Percentiles rank a stretch among this genome's conserved stretches.
phyloP scores from a whole-genome alignment of 495 filamentous ascomycete genomes.

The Talaromyces liani region DNA sequence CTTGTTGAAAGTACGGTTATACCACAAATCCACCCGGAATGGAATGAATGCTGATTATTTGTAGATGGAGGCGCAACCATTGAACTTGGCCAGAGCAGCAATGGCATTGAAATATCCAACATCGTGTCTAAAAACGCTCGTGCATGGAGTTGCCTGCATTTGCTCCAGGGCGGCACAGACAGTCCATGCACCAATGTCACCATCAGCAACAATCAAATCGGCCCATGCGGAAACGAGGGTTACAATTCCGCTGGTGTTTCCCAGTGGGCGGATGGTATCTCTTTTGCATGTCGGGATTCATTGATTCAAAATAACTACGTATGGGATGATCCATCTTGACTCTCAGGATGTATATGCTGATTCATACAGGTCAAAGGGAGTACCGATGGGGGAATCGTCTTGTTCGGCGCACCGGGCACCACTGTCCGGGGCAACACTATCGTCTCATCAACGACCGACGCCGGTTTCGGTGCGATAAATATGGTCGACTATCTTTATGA shows the following conservation, averaged over 20 bases:
- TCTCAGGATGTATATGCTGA: background rate
- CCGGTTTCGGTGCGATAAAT: slow-evolving; percentile 14
- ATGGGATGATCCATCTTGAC: background rate
- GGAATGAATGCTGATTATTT: background rate
- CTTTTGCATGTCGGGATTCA: slow-evolving; percentile 12
- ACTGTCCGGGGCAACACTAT: slow-evolving; percentile 13
- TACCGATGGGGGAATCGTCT: slow-evolving; percentile 16
- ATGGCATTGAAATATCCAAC: slow-evolving; percentile 10
- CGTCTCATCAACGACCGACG: slow-evolving; percentile 10
- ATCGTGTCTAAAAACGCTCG: slow-evolving; percentile 13
- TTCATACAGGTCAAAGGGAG: slow-evolving; percentile 8
- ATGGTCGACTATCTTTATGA: slow-evolving; percentile 12
- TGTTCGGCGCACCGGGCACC: slow-evolving; percentile 14
- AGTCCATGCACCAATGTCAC: slow-evolving; percentile 14
- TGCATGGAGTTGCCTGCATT: slow-evolving; percentile 15
- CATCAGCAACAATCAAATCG: slow-evolving; percentile 14
- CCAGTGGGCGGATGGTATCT: slow-evolving; percentile 16
- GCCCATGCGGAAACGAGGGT: slow-evolving; percentile 13
- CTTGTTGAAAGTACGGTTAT: background rate
- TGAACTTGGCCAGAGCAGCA: slow-evolving; percentile 3
- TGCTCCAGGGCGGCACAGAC: slow-evolving; percentile 10
- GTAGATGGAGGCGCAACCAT: slow-evolving; percentile 7
- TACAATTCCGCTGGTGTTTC: slow-evolving; percentile 8
- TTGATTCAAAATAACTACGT: slow-evolving; percentile 13
- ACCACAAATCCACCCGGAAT: background rate